Base-by-base conservation (phyloP, 345 rosid genomes). In the Ceriops tagal region DNA sequence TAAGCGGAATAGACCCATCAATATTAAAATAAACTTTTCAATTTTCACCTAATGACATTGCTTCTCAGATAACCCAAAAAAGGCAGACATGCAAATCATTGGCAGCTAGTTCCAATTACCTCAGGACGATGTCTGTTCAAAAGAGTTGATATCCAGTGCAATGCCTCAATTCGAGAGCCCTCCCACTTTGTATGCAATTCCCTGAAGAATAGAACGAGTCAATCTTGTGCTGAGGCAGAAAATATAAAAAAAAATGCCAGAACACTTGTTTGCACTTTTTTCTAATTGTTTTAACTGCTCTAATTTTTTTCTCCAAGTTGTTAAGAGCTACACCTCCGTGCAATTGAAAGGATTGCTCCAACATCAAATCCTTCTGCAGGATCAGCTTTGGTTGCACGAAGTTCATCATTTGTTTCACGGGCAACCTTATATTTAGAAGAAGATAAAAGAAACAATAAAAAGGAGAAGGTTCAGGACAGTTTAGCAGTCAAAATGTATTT, bases 391-490 rank as follows among this genome's bases (percentile, higher is more conserved):
- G 90, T 86, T 64, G 90, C 83, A 77, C 96, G 92, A 73, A 96
- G 97, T 74, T 90, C 98, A 86, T 92, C 98, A 81, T 96, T 96
- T 52, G 98, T 96, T 85, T 96, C 99, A 69, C 97, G 93, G 79
- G 99, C 95, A 86, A 90, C 99, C 99, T 96, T 62, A 69, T 55
- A 31, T 64, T 67, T 32, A 56, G 59, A 11, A 56, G 9, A 27
- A 56, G 30, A 62, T 68, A 16, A 52, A 56, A 53, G 37, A 65
- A 73, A 56, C 52, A 66, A 55, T 27, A 53, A 55, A 71, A 65
- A 64, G 60, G 26, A 59, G 31, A 9, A 65, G 28, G 53, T 64
- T 72, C 63, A 69, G 60, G 3, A 56, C 27, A 37, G 53, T 61
- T 56, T 26, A 20, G 61, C 39, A 68, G 19, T 5, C 24, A 18